Evolutionary conservation across 495 filamentous ascomycete genomes (phyloP).

Genomic region (Thermothielavioides terrestris): DNA sequence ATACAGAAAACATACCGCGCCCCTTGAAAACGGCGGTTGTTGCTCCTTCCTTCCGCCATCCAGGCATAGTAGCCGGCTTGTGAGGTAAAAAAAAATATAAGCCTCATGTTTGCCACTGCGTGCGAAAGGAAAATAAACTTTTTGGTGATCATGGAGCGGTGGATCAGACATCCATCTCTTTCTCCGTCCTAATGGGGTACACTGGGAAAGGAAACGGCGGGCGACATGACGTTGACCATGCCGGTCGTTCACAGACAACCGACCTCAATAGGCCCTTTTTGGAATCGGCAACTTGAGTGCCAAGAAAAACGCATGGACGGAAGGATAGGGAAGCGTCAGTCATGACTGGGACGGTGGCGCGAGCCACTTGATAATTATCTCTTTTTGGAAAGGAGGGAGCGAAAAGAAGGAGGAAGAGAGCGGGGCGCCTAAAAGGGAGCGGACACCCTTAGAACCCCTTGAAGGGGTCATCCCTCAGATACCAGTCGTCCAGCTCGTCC

Average conservation of each 20-base stretch:
- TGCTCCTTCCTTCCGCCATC: neutral
- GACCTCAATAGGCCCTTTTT: neutral
- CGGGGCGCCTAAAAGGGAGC: neutral
- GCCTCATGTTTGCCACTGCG: no score
- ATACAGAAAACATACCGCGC: neutral
- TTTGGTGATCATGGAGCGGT: no score
- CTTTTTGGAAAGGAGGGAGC: no score
- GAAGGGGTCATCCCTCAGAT: constrained; percentile 41
- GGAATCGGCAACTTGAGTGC: neutral
- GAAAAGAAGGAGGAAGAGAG: neutral
- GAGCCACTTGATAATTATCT: neutral
- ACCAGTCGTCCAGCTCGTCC: constrained; percentile 39
- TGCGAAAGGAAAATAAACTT: no score
- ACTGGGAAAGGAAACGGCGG: no score
- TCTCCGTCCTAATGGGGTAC: no score
- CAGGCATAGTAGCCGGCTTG: neutral
- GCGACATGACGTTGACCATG: no score
- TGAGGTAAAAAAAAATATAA: neutral
- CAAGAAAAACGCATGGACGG: neutral
- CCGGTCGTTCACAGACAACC: no score
- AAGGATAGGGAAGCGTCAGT: constrained; percentile 7
- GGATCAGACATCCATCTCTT: no score
- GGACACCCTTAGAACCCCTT: constrained; percentile 32
- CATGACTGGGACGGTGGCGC: constrained; percentile 7
- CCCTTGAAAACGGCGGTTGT: neutral